A percentile compares a stretch with the other conserved stretches of the same genome.
Conservation (phyloP, 192 early-diverging fungal species). For the Coemansia sp. region DNA sequence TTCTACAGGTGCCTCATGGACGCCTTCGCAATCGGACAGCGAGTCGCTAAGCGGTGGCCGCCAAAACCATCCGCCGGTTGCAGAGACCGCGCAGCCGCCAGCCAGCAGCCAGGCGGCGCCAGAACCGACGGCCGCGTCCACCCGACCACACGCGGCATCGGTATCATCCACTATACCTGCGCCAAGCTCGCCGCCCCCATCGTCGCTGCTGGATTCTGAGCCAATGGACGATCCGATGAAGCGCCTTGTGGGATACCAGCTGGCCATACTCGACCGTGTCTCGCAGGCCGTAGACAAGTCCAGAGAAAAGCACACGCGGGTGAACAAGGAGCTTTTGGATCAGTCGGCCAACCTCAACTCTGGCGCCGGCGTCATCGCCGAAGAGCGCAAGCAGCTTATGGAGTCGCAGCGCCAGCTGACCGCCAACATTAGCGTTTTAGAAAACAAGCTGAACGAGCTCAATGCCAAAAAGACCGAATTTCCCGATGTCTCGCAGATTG, state of each 20-base stretch:
- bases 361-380: conserved; percentile 61
- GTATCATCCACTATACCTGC: conserved; percentile 6
- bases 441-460: conserved; percentile 60
- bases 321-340: conserved; percentile 65
- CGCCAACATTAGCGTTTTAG: conserved; percentile 63
- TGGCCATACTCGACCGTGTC: conserved; percentile 63
- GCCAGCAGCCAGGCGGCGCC: neutral
- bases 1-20: neutral
- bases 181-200: conserved; percentile 9
- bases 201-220: conserved; percentile 41
- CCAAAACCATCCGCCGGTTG: neutral
- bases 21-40: conserved; percentile 5
- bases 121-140: neutral
- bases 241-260: conserved; percentile 55
- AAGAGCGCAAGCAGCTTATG: conserved; percentile 58
- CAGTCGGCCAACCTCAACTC: conserved; percentile 69
- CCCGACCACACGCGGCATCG: neutral
- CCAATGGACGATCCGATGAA: conserved; percentile 53
- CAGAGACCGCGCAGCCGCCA: conserved; percentile 8
- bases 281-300: conserved; percentile 56
- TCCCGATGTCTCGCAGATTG: conserved; percentile 27
- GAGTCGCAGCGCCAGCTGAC: conserved; percentile 62
- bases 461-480: conserved; percentile 43
- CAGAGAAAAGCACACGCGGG: conserved; percentile 56
- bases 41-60: conserved; percentile 7